These are phyloP conservation scores for Phytopythium delawarense DNA, from an alignment of 352 stramenopile genomes.

Conservation along the genomic window DNA sequence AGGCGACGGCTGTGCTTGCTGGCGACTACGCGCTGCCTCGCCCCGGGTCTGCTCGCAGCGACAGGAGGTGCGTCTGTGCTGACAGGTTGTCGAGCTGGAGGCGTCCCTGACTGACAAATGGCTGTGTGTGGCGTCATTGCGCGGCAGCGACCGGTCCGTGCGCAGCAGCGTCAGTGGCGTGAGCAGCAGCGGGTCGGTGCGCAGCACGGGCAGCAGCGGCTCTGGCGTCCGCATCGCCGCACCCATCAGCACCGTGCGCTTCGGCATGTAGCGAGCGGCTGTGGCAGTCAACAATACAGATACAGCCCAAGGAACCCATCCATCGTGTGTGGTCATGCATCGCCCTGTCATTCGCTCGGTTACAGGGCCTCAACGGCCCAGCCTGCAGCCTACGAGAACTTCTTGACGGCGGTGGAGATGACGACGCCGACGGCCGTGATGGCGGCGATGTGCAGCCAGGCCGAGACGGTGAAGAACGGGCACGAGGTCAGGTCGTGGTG, in stretches of 20 bases:
- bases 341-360: conserved; percentile 9
- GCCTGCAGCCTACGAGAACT: conserved; percentile 32
- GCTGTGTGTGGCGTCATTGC: background rate
- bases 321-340: conserved; percentile 4
- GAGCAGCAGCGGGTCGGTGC: conserved; percentile 13
- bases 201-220: conserved; percentile 41
- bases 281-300: background rate
- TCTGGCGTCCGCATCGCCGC: conserved; percentile 49
- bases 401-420: conserved; percentile 44
- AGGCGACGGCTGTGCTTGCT: conserved; percentile 8
- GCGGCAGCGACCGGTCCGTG: conserved; percentile 43
- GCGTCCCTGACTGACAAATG: conserved; percentile 2
- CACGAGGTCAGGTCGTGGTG: conserved; percentile 73
- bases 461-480: conserved; percentile 75
- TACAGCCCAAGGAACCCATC: background rate
- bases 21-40: conserved; percentile 31
- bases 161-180: conserved; percentile 33
- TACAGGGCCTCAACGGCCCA: background rate
- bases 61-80: conserved; percentile 50
- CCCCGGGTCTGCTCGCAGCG: conserved; percentile 60
- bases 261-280: conserved; percentile 39
- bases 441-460: conserved; percentile 70
- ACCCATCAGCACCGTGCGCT: conserved; percentile 56
- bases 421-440: conserved; percentile 54
- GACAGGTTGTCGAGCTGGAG: background rate